phyloP scores from a whole-genome alignment of 2,329 filamentous ascomycete species.

The Trichophyton verrucosum region DNA sequence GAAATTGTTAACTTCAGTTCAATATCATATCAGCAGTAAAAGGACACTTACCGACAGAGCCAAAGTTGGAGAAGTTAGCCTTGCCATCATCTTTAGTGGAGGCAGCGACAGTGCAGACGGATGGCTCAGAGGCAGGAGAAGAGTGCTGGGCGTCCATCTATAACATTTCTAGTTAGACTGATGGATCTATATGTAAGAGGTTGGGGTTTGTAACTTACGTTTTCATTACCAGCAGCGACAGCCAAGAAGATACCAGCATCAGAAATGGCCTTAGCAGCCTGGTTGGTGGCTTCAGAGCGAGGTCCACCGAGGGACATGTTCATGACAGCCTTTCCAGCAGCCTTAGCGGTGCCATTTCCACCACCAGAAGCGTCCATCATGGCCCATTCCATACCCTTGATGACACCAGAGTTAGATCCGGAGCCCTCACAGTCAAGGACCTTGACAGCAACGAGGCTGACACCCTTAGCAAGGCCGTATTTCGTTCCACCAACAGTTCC shows the following conservation, averaged over 20 bases:
- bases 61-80: constrained; percentile 32
- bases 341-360: constrained; percentile 20
- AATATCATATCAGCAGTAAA: background rate
- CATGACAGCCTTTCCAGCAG: constrained; percentile 22
- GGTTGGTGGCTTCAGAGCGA: constrained; percentile 27
- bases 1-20: background rate
- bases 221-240: constrained; percentile 32
- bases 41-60: constrained; percentile 8
- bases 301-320: constrained; percentile 28
- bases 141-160: background rate
- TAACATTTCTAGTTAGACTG: background rate
- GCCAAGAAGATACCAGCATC: constrained; percentile 29
- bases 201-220: constrained; percentile 11
- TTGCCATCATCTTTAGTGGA: constrained; percentile 23
- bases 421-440: constrained; percentile 35
- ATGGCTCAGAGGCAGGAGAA: constrained; percentile 27
- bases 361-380: constrained; percentile 19
- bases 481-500: constrained; percentile 24
- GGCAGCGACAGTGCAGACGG: constrained; percentile 33
- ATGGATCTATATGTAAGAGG: background rate
- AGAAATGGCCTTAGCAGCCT: constrained; percentile 26
- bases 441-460: constrained; percentile 37
- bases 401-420: constrained; percentile 36
- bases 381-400: constrained; percentile 37
- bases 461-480: constrained; percentile 28